Base-by-base conservation (phyloP, 768 basidiomycete species). In the Gloeopeniophorella convolvens region DNA sequence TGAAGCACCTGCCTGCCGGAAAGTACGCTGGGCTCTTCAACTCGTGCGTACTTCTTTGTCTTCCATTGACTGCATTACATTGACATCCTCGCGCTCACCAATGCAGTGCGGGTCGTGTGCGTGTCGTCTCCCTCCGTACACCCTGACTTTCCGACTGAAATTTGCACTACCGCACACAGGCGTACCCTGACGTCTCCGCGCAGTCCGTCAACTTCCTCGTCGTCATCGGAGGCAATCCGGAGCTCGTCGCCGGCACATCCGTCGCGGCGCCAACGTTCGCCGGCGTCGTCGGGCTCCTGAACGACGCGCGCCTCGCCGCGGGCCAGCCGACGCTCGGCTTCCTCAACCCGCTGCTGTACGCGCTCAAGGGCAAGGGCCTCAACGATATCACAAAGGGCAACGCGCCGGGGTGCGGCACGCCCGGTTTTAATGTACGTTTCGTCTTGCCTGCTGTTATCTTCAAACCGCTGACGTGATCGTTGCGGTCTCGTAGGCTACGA, bases 191-290 rank as follows among this genome's bases (percentile, higher is more conserved):
- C 55, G 81, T 87, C 28, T 67, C 83, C 0, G 82, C 85, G 0
- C 82, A 82, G 59, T 70, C 72, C 1, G 59, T 62, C 35, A 61
- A 65, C 30, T 85, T 77, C 70, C 63, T 66, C 11, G 71, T 85
- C 35, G 71, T 71, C 63, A 63, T 72, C 40, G 45, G n/a, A 18
- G 46, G 42, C 7, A 1, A 0, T 0, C 1, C 11, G 5, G 42
- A 1, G 13, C 24, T 43, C 11, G 37, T 48, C 1, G 72, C 69
- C 1, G 86, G 86, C 28, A 89, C 86, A 1, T 85, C 83, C 12
- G 80, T 80, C 0, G 61, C 83, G 1, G 60, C 80, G 7, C 85
- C 85, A 1, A 72, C 82, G 0, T 82, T 89, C 50, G 74, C 84
- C 5, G 78, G 73, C 21, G 67, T 87, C 44, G 68, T 85, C 15